Base-by-base conservation (phyloP, 257 asterid genomes). In the Solanum dulcamara region DNA sequence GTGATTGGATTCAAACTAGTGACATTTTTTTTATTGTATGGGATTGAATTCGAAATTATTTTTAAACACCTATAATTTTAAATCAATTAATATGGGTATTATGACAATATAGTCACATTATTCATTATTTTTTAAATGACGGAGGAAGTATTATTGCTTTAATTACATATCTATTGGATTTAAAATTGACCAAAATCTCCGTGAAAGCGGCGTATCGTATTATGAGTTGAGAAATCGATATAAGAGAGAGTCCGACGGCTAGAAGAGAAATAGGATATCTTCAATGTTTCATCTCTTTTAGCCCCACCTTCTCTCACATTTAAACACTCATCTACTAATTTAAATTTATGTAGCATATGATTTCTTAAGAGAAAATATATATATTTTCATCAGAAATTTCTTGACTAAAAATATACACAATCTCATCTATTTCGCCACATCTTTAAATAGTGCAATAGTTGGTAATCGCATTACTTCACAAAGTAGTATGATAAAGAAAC, bases 171-270 rank as follows among this genome's bases (percentile, higher is more conserved):
- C 0, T 55, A 55, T 55, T 55, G 13, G 12, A 55, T 20, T 0
- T 1, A 55, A 55, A 3, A 22, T 55, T 55, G 26, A 22, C 62
- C 3, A 20, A 3, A 55, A 55, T 55, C 8, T 5, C 20, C 22
- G 12, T 55, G 28, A 20, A 55, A 20, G 0, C 1, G 0, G 0
- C 1, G 6, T 6, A 2, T n/a, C n/a, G n/a, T n/a, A n/a, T n/a
- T n/a, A n/a, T n/a, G n/a, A n/a, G n/a, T n/a, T n/a, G n/a, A n/a
- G n/a, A n/a, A n/a, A n/a, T n/a, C n/a, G n/a, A n/a, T n/a, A n/a
- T n/a, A n/a, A n/a, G n/a, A n/a, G n/a, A n/a, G n/a, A n/a, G n/a
- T n/a, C n/a, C n/a, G n/a, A n/a, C n/a, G n/a, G n/a, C n/a, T n/a
- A n/a, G n/a, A n/a, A n/a, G n/a, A n/a, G n/a, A n/a, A n/a, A n/a